A percentile compares a stretch with the other conserved stretches of the same genome.
Evolutionary conservation across 2,329 filamentous ascomycete genomes (phyloP).

Genomic region (Ceratocystis eucalypticola): DNA sequence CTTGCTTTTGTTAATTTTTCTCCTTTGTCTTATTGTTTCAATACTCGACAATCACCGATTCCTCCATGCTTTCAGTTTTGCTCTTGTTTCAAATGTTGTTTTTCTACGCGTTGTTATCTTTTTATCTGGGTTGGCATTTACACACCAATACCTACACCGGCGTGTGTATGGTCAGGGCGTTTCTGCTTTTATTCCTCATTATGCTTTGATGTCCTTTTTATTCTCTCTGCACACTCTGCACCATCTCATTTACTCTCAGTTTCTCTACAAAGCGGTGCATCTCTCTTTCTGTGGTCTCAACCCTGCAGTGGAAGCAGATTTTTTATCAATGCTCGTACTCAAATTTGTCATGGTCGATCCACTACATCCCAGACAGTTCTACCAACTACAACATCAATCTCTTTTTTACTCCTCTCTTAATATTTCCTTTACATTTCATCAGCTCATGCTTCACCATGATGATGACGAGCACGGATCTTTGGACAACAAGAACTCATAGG

Average conservation of each 20-base stretch:
- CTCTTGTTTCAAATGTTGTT: slow-evolving; percentile 17
- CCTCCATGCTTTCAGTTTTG: slow-evolving; percentile 21
- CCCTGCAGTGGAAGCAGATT: not conserved
- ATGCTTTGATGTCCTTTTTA: not conserved
- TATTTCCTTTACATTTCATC: not conserved
- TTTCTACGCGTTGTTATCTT: slow-evolving; percentile 10
- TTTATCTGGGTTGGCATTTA: slow-evolving; percentile 7
- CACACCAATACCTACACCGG: slow-evolving; percentile 10
- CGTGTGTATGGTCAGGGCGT: slow-evolving; percentile 14
- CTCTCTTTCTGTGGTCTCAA: not conserved
- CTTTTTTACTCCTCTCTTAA: not conserved
- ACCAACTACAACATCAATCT: not conserved
- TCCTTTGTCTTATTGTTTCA: not conserved
- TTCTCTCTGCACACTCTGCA: not conserved
- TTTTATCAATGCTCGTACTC: not conserved
- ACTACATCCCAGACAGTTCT: not conserved
- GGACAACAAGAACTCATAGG: not conserved
- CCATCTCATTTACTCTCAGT: not conserved
- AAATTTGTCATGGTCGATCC: not conserved
- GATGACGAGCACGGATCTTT: slow-evolving; percentile 1
- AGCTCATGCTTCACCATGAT: not conserved
- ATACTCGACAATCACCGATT: not conserved
- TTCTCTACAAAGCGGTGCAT: not conserved
- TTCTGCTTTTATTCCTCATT: slow-evolving; percentile 7
- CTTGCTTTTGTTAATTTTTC: slow-evolving; percentile 7